Evolutionary conservation across 2,329 filamentous ascomycete genomes (phyloP), one percentile per base, ranked within the genome.

Genomic region (Helotiales sp.): DNA sequence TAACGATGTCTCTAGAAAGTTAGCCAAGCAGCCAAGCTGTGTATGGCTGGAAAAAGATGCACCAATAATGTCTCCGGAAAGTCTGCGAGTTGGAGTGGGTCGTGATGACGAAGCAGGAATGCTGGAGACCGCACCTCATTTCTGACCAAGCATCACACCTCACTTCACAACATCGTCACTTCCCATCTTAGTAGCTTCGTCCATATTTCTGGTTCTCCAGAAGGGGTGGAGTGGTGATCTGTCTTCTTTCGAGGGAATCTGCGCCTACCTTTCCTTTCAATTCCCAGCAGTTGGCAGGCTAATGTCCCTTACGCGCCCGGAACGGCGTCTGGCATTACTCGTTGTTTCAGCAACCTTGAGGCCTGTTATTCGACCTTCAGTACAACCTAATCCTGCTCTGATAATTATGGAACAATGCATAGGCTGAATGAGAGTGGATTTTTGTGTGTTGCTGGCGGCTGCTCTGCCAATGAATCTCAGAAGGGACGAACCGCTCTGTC

Each of bases 1-100:
- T 24, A 44, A 24, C 4, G 52, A 57, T 40, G 57, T 62, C 12
- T 22, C 56, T 40, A 50, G 55, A 30, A 53, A 47, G 49, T 52
- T 24, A 36, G 40, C 55, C n/a, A 22, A 17, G 36, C 6, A 22
- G 36, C 17, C 24, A n/a, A n/a, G n/a, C n/a, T 19, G 5, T 22
- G 36, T 40, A 19, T 40, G 36, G 36, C 36, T 40, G 36, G 36
- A 17, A 40, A 17, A n/a, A n/a, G n/a, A n/a, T n/a, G n/a, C n/a
- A n/a, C n/a, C n/a, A n/a, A n/a, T n/a, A n/a, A n/a, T n/a, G n/a
- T n/a, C n/a, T n/a, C n/a, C n/a, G n/a, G n/a, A 44, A 50, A 40
- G 33, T 42, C 25, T 44, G 53, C 38, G 53, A 44, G 49, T 19
- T 40, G 5, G 15, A n/a, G n/a, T n/a, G n/a, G n/a, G 40, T 24